A percentile compares a stretch with the other conserved stretches of the same genome.
Conservation (phyloP, 768 basidiomycete genomes). For the Tylopilus plumbeoviolaceoides region DNA sequence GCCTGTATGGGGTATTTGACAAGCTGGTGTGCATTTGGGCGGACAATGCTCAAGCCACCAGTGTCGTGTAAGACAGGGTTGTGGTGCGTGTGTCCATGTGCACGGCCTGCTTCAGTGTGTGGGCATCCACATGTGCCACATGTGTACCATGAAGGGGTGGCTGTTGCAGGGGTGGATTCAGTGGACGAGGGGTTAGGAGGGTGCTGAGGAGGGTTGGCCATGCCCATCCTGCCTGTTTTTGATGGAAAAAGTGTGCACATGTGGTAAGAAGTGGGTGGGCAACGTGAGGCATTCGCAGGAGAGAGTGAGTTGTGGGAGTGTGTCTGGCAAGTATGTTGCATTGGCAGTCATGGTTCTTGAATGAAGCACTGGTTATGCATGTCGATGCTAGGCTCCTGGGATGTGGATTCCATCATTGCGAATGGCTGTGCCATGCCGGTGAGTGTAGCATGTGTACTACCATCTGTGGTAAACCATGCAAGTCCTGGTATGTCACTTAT, state of each 20-base stretch:
- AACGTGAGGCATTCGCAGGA: slow-evolving; percentile 84
- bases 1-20: slow-evolving; percentile 86
- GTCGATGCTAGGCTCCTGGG: slow-evolving; percentile 45
- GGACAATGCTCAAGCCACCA: slow-evolving; percentile 85
- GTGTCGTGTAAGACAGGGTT: slow-evolving; percentile 83
- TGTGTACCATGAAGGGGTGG: slow-evolving; percentile 71
- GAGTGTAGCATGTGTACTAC: slow-evolving; percentile 74
- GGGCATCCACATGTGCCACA: slow-evolving; percentile 80
- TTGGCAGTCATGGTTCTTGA: too few species aligned
- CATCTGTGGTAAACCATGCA: slow-evolving; percentile 82
- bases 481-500: slow-evolving; percentile 59
- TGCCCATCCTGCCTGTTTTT: slow-evolving; percentile 91
- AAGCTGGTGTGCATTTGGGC: slow-evolving; percentile 88
- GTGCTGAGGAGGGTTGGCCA: too few species aligned
- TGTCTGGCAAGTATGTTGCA: slow-evolving; percentile 70
- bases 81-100: slow-evolving; percentile 77
- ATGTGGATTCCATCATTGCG: slow-evolving; percentile 91
- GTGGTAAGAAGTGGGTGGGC: slow-evolving; percentile 76
- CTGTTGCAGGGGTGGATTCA: slow-evolving; percentile 25
- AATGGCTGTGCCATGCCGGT: slow-evolving; percentile 75
- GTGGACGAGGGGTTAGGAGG: slow-evolving; percentile 24
- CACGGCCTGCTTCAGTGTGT: slow-evolving; percentile 63
- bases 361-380: neutral
- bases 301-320: slow-evolving; percentile 73
- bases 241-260: slow-evolving; percentile 77